phyloP scores from a whole-genome alignment of 108 stramenopile genomes.

The Cyclotella atomus region DNA sequence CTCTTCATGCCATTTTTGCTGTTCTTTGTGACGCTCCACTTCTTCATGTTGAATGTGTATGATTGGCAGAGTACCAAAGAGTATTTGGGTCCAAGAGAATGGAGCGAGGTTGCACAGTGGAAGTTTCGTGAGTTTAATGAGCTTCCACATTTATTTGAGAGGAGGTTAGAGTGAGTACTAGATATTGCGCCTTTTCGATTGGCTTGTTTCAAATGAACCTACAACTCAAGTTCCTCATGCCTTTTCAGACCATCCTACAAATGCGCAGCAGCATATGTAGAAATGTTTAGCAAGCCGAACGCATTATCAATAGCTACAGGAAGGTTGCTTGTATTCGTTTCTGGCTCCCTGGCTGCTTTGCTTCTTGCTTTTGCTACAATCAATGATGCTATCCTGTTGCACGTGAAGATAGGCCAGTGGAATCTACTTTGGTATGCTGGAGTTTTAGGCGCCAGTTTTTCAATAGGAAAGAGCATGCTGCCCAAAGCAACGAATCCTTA shows the following conservation, averaged over 20 bases:
- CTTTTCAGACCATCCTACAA: conserved; percentile 81
- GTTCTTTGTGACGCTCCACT: conserved; percentile 92
- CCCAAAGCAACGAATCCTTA: conserved; percentile 61
- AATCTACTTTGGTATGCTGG: conserved; percentile 95
- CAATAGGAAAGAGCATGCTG: conserved; percentile 76
- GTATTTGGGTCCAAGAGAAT: conserved; percentile 94
- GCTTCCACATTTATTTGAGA: conserved; percentile 90
- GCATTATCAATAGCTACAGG: conserved; percentile 77
- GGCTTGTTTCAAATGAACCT: too few species aligned
- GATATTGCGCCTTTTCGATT: neutral
- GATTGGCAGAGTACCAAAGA: conserved; percentile 87
- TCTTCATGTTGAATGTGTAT: conserved; percentile 93
- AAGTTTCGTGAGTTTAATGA: conserved; percentile 98
- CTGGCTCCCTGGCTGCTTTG: conserved; percentile 92
- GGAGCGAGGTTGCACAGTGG: conserved; percentile 89
- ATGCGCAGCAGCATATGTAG: conserved; percentile 84
- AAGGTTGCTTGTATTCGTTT: conserved; percentile 86
- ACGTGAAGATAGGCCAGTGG: conserved; percentile 90
- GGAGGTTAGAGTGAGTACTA: conserved; percentile 54
- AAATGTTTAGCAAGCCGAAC: conserved; percentile 79
- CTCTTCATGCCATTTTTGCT: conserved; percentile 92
- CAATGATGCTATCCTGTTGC: conserved; percentile 93
- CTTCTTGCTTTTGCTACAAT: conserved; percentile 87
- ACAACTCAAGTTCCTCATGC: too few species aligned
- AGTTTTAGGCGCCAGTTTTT: conserved; percentile 80